Percentiles rank a stretch among this genome's conserved stretches.
phyloP scores from a whole-genome alignment of 108 stramenopile species.

The Asterionellopsis glacialis region DNA sequence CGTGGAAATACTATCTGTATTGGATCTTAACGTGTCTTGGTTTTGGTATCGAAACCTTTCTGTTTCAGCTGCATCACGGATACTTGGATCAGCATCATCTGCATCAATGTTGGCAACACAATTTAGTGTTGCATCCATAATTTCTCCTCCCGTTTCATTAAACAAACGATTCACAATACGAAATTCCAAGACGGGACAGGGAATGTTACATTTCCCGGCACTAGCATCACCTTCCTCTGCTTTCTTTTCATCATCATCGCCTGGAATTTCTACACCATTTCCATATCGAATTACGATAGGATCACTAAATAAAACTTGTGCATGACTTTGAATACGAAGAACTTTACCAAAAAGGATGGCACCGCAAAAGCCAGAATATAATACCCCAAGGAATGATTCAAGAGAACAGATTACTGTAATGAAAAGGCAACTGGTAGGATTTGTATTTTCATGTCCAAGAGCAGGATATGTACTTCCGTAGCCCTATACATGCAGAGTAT shows the following conservation, averaged over 20 bases:
- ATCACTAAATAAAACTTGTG: constrained; percentile 70
- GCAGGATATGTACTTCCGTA: constrained; percentile 68
- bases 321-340: constrained; percentile 55
- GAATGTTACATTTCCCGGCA: constrained; percentile 35
- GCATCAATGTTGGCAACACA: constrained; percentile 66
- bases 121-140: constrained; percentile 70
- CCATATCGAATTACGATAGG: constrained; percentile 76
- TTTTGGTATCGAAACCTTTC: neutral
- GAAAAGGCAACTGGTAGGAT: constrained; percentile 38
- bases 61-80: constrained; percentile 9
- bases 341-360: constrained; percentile 82
- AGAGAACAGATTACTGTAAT: constrained; percentile 60
- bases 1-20: neutral
- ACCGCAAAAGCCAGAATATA: constrained; percentile 69
- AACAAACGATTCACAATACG: constrained; percentile 72
- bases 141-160: constrained; percentile 55
- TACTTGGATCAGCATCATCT: constrained; percentile 30
- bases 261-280: constrained; percentile 30
- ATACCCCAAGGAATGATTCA: constrained; percentile 66
- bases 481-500: constrained; percentile 16
- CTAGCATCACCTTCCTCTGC: constrained; percentile 10
- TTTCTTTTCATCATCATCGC: constrained; percentile 13
- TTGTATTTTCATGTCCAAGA: constrained; percentile 38
- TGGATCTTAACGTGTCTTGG: too few relatives aligned
- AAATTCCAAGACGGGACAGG: constrained; percentile 75